Conservation (phyloP, 2,329 filamentous ascomycete genomes). For the Rhinocladiella mackenziei region DNA sequence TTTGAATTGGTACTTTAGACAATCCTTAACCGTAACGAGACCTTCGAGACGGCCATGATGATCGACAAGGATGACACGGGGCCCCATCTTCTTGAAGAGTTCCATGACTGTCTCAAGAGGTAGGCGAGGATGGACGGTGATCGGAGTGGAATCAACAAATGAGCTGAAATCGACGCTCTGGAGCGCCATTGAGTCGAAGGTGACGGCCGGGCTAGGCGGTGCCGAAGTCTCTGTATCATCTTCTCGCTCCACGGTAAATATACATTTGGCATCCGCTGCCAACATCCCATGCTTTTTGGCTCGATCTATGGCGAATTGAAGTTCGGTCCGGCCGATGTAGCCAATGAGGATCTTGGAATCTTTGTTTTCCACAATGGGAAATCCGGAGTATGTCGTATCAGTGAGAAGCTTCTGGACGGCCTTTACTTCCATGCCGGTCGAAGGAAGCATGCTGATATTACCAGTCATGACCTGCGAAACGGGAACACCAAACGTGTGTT, state of each 20-base stretch:
- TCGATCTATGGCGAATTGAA: constrained; percentile 83
- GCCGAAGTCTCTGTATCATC: constrained; percentile 29
- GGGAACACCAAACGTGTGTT: constrained; percentile 91
- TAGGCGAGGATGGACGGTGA: constrained; percentile 85
- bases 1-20: constrained; percentile 95
- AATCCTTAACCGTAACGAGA: constrained; percentile 93
- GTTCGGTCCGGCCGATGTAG: constrained; percentile 87
- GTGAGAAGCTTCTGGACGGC: constrained; percentile 71
- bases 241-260: constrained; percentile 59
- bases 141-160: constrained; percentile 83
- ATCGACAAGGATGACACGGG: constrained; percentile 87
- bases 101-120: constrained; percentile 98
- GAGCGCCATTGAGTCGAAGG: constrained; percentile 59
- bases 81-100: constrained; percentile 95
- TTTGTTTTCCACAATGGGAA: constrained; percentile 78
- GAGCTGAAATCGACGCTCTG: constrained; percentile 72
- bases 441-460: constrained; percentile 65
- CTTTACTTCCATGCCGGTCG: constrained; percentile 68
- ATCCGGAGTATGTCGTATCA: constrained; percentile 83
- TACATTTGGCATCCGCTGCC: constrained; percentile 66
- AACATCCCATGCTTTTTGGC: constrained; percentile 65
- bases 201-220: constrained; percentile 41
- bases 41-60: constrained; percentile 79
- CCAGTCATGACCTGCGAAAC: constrained; percentile 88
- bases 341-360: constrained; percentile 71